Percentiles rank a stretch among this genome's conserved stretches.
Evolutionary conservation across 345 rosid species (phyloP).

Genomic region (Punica granatum): DNA sequence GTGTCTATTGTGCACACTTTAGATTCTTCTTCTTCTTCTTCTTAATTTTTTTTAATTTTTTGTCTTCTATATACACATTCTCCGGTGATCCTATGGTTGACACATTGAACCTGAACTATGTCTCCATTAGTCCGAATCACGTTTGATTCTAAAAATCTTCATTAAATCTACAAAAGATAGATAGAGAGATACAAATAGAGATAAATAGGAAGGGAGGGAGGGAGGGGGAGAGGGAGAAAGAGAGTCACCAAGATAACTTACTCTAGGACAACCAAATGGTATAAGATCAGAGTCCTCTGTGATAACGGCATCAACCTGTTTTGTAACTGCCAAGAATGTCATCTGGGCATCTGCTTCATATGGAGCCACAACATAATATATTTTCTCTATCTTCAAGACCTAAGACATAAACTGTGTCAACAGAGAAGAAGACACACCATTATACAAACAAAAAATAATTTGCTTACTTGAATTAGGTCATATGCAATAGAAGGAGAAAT

Average conservation of each 20-base stretch:
- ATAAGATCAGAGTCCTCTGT: slow-evolving; percentile 98
- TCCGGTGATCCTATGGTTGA: background rate
- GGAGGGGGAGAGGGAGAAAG: background rate
- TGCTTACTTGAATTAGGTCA: slow-evolving; percentile 65
- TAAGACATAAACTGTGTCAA: slow-evolving; percentile 28
- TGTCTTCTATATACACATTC: background rate
- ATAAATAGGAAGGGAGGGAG: too few species aligned
- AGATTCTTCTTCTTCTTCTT: background rate
- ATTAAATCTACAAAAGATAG: background rate
- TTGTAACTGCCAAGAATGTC: slow-evolving; percentile 78
- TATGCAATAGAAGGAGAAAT: slow-evolving; percentile 91
- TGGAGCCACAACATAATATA: slow-evolving; percentile 80
- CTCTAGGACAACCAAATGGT: slow-evolving; percentile 96
- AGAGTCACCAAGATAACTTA: slow-evolving; percentile 28
- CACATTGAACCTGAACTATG: background rate
- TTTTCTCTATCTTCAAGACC: slow-evolving; percentile 72
- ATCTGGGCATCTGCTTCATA: slow-evolving; percentile 98
- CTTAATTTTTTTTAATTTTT: too few species aligned
- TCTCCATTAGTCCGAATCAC: background rate
- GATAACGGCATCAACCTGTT: slow-evolving; percentile 80
- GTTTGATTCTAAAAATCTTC: background rate
- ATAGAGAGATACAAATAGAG: too few species aligned
- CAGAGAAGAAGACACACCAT: slow-evolving; percentile 7
- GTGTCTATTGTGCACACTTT: background rate
- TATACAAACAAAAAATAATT: background rate